Base-by-base conservation (phyloP, 768 basidiomycete species). In the Nidularia pulvinata region DNA sequence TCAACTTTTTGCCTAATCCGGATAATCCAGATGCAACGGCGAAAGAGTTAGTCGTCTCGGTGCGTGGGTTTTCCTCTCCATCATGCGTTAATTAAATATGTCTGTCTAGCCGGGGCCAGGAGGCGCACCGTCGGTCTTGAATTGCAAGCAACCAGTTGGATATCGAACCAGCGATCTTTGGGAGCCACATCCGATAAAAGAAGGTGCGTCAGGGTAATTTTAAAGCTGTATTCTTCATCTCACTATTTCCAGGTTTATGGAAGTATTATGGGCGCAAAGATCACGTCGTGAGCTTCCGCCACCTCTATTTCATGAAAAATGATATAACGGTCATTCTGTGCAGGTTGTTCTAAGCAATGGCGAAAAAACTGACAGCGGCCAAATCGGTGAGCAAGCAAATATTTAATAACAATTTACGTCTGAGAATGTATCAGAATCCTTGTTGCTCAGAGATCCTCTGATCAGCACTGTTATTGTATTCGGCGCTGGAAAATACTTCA, bases 281-380 rank as follows among this genome's bases (percentile, higher is more conserved):
- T 45, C 55, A 50, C 33, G 55, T 64, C 19, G 62, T 65, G 54
- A 43, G 25, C 25, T 25, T 25, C 25, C 2, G 63, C 59, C 16
- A 6, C 10, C 11, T 46, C 22, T 10, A 10, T 14, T 43, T 11
- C 25, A 34, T 30, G 25, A 25, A 25, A 25, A 25, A 25, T 25
- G 25, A 25, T 25, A 25, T 9, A 9, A 43, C 34, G 6, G 14
- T 16, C 4, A 7, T 6, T 46, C 11, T 46, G 3, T 46, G 3
- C 45, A 66, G 65, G 65, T 63, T n/a, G 66, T 68, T 10, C 52
- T 68, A 34, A 65, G 61, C 51, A 66, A 66, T 46, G 65, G 66
- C 22, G 66, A 68, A 46, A 68, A 68, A 49, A 65, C 66, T 11
- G 58, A 68, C 32, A 64, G 63, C 49, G 61, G 57, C 42, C 66